Base-by-base conservation (phyloP, 495 filamentous ascomycete genomes). In the Penicillium riverlandense region DNA sequence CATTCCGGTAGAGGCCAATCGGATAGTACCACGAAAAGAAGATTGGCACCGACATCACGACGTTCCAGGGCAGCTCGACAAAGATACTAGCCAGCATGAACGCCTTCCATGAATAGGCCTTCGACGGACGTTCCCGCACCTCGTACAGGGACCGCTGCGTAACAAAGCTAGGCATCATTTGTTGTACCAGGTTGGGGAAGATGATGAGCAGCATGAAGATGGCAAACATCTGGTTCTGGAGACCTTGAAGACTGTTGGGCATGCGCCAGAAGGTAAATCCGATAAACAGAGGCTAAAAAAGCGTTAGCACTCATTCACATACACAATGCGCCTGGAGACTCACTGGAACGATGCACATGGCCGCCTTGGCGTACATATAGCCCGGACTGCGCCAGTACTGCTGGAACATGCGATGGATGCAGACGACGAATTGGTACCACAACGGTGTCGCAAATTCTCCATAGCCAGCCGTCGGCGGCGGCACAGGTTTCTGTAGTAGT, bases 351-450 rank as follows among this genome's bases (percentile, higher is more conserved):
- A 61, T 67, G 48, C 76, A 74, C 27, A 84, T 66, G 36, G 76
- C 63, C 28, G 76, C 57, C 54, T 85, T 85, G 37, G 86, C 85
- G 60, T 87, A 90, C 51, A 95, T 83, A 65, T 96, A 96, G 0
- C 76, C 74, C 2, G 89, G 90, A 8, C 83, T 89, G 34, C 90
- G 82, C 86, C 88, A 95, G 68, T 91, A 94, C 57, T 94, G 86
- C 59, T 90, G 70, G 67, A 92, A 91, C 51, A 90, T 80, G 41
- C 90, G 76, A 16, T 58, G 48, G 6, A 69, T 57, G 12, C 77
- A 76, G 13, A 71, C 53, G 6, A 55, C 45, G 10, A 80, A 57
- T 41, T 84, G 79, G 11, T 56, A 52, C 40, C 48, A 53, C 40
- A 78, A 59, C 1, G 77, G 69, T 58, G 72, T 74, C 1, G 78